Base-by-base conservation (phyloP, 176 grass and related monocot species). In the Oryza nivara region DNA sequence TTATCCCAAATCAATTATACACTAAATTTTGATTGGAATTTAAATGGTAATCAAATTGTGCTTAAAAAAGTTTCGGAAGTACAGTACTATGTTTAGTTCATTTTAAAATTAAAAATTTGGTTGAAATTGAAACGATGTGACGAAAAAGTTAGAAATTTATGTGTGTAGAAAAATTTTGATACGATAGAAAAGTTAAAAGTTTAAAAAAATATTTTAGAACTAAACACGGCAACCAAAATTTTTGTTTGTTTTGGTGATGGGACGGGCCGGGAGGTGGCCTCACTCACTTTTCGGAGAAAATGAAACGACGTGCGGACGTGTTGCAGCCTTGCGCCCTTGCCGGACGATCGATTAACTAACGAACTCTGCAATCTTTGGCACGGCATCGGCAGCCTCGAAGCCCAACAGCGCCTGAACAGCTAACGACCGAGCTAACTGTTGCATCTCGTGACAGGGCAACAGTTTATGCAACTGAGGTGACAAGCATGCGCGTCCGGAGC, bases 361-460 rank as follows among this genome's bases (percentile, higher is more conserved):
- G 8, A 68, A 80, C 48, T 35, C 26, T 5, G 32, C 4, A 43
- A 1, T 52, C 72, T 48, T 49, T 26, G 10, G 5, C 4, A 32
- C 12, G 14, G 15, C 72, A 52, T 51, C 46, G 46, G 47, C 46
- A 74, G 15, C 46, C 48, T 19, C 46, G 15, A 74, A 2, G 5
- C 16, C 76, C 0, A 79, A 65, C 40, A 41, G 40, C 40, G 40
- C 40, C 40, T 41, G 36, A 38, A 64, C 35, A 64, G 75, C 20
- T 10, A 11, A 71, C 15, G 43, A 28, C 7, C 22, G 44, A 48
- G 22, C 71, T 47, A 16, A 14, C 45, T 74, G 25, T 74, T 74
- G 2, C 72, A 30, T 30, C 72, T 28, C 43, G 70, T 73, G 70
- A 73, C 70, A 26, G 43, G 43, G 43, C 70, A 73, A 47, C 70